Evolutionary conservation across 2,329 filamentous ascomycete genomes (phyloP).

Genomic region (Thermomyces lanuginosus): DNA sequence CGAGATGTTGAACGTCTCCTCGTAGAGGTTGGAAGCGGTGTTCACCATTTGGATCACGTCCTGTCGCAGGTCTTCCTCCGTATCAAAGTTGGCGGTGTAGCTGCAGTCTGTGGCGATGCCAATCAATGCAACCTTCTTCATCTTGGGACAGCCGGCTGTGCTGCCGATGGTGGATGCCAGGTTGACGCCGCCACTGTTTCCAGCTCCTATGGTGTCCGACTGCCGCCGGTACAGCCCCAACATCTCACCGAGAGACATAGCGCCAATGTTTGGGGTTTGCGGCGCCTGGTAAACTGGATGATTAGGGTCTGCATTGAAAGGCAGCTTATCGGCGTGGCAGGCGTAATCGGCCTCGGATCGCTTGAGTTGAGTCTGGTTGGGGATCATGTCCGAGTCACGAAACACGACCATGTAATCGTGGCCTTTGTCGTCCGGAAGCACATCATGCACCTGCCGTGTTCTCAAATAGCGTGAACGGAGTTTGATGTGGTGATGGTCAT

Average conservation of each 20-base stretch:
- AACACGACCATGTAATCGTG: slow-evolving; percentile 79
- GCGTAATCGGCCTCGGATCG: slow-evolving; percentile 32
- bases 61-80: slow-evolving; percentile 44
- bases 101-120: slow-evolving; percentile 88
- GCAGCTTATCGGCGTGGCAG: slow-evolving; percentile 60
- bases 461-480: slow-evolving; percentile 55
- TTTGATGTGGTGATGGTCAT: slow-evolving; percentile 76
- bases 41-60: slow-evolving; percentile 79
- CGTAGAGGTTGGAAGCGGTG: slow-evolving; percentile 71
- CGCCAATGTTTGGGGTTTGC: slow-evolving; percentile 40
- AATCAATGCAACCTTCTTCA: slow-evolving; percentile 79
- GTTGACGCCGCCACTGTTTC: slow-evolving; percentile 65
- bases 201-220: slow-evolving; percentile 50
- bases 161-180: slow-evolving; percentile 63
- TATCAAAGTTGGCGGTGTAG: slow-evolving; percentile 59
- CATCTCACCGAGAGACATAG: slow-evolving; percentile 47
- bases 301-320: slow-evolving; percentile 59
- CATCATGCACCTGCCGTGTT: slow-evolving; percentile 57
- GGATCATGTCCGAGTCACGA: slow-evolving; percentile 69
- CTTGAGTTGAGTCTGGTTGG: slow-evolving; percentile 45
- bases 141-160: slow-evolving; percentile 68
- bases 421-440: slow-evolving; percentile 38
- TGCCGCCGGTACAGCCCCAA: slow-evolving; percentile 51
- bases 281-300: slow-evolving; percentile 48
- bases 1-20: slow-evolving; percentile 85